A percentile compares a stretch with the other conserved stretches of the same genome.
These are phyloP conservation scores for Nyssa sinensis DNA, from an alignment of 148 eudicot genomes.

Conservation along the genomic window DNA sequence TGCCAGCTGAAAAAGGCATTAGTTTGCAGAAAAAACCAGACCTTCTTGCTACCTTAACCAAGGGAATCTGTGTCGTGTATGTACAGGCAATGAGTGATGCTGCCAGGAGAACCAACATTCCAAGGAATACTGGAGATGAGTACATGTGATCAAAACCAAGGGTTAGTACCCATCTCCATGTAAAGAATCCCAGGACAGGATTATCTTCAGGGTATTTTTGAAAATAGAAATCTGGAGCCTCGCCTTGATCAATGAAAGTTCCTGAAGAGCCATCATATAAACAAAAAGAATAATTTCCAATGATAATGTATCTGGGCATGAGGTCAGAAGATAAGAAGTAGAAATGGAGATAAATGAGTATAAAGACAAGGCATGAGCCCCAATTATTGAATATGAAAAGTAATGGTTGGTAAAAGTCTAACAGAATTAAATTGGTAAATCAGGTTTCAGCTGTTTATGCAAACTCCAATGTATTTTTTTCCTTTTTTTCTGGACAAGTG, in stretches of 20 bases:
- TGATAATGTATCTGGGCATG: background rate
- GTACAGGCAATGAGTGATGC: slow-evolving; percentile 97
- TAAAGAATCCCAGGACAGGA: slow-evolving; percentile 82
- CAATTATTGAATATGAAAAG: background rate
- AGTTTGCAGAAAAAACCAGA: slow-evolving; percentile 23
- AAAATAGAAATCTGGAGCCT: slow-evolving; percentile 79
- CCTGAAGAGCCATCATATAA: slow-evolving; percentile 40
- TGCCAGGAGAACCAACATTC: slow-evolving; percentile 59
- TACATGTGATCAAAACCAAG: slow-evolving; percentile 95
- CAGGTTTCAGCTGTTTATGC: too few relatives aligned
- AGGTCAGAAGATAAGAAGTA: background rate
- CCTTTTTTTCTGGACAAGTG: too few relatives aligned
- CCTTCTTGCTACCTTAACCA: slow-evolving; percentile 98
- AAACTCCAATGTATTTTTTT: background rate
- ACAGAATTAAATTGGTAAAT: background rate
- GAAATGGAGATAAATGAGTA: background rate
- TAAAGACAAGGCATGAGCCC: background rate
- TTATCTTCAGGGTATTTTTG: slow-evolving; percentile 81
- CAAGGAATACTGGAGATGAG: slow-evolving; percentile 87
- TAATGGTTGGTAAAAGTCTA: background rate
- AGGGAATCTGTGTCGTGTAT: slow-evolving; percentile 90
- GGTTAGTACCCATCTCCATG: slow-evolving; percentile 85
- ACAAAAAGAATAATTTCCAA: background rate
- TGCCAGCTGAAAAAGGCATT: slow-evolving; percentile 1
- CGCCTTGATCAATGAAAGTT: slow-evolving; percentile 86